Percentiles rank a stretch among this genome's conserved stretches.
Conservation (phyloP, 192 early-diverging fungal species). For the Spizellomyces sp. region DNA sequence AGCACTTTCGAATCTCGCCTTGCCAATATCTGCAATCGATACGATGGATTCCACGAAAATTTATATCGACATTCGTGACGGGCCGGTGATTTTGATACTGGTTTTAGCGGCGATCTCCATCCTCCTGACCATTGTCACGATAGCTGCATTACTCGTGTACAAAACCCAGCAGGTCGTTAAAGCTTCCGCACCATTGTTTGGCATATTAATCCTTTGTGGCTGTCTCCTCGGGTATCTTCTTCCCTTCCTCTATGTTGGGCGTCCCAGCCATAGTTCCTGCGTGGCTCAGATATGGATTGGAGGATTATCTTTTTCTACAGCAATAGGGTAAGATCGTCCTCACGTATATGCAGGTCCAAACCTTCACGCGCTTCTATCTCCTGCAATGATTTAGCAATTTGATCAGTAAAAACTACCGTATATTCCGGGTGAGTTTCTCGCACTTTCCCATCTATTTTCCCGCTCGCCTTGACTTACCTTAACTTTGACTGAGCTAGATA, state of each 20-base stretch:
- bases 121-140: background rate
- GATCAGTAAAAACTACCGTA: conserved; percentile 25
- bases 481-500: too few species aligned
- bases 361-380: background rate
- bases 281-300: conserved; percentile 30
- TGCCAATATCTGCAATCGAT: conserved; percentile 1
- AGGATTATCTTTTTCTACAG: conserved; percentile 16
- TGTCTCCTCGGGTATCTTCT: conserved; percentile 9
- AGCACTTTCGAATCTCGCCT: background rate
- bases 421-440: conserved; percentile 10
- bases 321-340: conserved; percentile 11
- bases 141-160: background rate
- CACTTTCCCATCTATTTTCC: background rate
- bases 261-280: conserved; percentile 13
- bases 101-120: conserved; percentile 8
- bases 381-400: conserved; percentile 8
- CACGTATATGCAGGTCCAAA: background rate
- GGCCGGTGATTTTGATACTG: conserved; percentile 7
- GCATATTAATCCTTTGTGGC: conserved; percentile 17
- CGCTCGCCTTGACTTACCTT: background rate
- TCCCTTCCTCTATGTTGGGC: conserved; percentile 24
- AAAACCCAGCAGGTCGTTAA: conserved; percentile 1
- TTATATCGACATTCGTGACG: background rate
- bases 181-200: conserved; percentile 15
- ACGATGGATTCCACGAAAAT: background rate